A percentile compares a stretch with the other conserved stretches of the same genome.
Conservation (phyloP, 805 yeast species). For the Kuraishia hungarica region DNA sequence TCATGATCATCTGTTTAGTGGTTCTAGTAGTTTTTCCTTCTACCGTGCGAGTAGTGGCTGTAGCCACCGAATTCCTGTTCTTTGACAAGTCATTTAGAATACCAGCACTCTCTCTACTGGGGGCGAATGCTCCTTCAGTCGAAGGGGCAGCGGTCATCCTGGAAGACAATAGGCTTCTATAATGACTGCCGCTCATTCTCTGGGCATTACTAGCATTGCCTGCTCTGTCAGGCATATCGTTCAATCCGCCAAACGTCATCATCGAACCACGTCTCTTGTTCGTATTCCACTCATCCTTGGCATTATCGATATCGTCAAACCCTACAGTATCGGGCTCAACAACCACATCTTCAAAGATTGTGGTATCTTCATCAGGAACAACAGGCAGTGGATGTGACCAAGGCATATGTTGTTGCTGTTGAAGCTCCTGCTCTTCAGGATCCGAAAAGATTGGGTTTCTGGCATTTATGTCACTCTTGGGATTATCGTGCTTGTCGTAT, state of each 20-base stretch:
- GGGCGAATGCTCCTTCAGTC: neutral
- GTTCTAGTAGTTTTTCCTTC: neutral
- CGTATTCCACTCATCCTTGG: neutral
- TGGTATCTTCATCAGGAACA: constrained; percentile 1
- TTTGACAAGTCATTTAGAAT: too few relatives aligned
- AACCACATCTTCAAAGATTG: constrained; percentile 8
- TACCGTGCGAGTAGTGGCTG: neutral
- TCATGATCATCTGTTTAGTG: neutral
- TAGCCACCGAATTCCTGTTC: neutral
- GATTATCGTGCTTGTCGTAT: constrained; percentile 1
- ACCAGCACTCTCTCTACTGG: neutral
- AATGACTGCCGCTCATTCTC: neutral
- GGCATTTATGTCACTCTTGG: neutral
- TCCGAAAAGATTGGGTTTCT: constrained; percentile 18
- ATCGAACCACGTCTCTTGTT: neutral
- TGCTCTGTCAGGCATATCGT: neutral
- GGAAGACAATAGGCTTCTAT: neutral
- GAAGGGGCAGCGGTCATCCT: neutral
- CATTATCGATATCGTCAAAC: neutral
- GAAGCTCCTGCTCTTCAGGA: constrained; percentile 16
- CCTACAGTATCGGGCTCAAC: constrained; percentile 6
- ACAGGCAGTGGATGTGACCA: neutral
- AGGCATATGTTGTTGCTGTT: neutral
- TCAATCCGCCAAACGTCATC: neutral
- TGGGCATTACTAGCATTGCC: too few relatives aligned